Conservation (phyloP, 164 flowering plant species). For the Nymphaea colorata region DNA sequence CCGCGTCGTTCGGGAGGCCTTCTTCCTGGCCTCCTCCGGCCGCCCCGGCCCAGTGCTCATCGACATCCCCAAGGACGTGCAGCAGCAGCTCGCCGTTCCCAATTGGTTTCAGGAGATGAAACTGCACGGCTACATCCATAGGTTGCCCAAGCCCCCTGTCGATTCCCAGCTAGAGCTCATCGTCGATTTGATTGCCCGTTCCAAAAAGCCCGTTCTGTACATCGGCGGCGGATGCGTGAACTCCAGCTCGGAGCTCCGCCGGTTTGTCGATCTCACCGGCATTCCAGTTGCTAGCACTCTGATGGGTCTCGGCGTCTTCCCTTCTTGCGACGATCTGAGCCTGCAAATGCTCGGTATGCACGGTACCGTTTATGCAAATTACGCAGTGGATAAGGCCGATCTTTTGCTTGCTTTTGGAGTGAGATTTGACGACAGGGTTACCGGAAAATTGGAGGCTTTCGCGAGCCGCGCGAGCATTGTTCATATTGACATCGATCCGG, state of each 20-base stretch:
- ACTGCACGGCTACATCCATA: constrained; percentile 34
- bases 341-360: constrained; percentile 70
- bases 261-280: constrained; percentile 50
- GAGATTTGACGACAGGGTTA: constrained; percentile 62
- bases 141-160: constrained; percentile 23
- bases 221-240: constrained; percentile 72
- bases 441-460: constrained; percentile 61
- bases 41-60: constrained; percentile 63
- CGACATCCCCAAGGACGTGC: constrained; percentile 59
- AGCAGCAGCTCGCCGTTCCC: constrained; percentile 47
- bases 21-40: constrained; percentile 40
- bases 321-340: constrained; percentile 29
- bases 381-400: constrained; percentile 48
- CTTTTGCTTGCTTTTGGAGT: constrained; percentile 67
- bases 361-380: constrained; percentile 67
- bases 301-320: constrained; percentile 60
- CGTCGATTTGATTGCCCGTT: constrained; percentile 1
- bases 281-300: constrained; percentile 62
- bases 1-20: constrained; percentile 40
- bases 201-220: constrained; percentile 51
- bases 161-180: not conserved
- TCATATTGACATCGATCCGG: constrained; percentile 60
- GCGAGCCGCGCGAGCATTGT: constrained; percentile 68
- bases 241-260: constrained; percentile 39
- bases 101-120: constrained; percentile 33